Conservation (phyloP, 192 early-diverging fungal genomes). For the Spizellomyces sp. region DNA sequence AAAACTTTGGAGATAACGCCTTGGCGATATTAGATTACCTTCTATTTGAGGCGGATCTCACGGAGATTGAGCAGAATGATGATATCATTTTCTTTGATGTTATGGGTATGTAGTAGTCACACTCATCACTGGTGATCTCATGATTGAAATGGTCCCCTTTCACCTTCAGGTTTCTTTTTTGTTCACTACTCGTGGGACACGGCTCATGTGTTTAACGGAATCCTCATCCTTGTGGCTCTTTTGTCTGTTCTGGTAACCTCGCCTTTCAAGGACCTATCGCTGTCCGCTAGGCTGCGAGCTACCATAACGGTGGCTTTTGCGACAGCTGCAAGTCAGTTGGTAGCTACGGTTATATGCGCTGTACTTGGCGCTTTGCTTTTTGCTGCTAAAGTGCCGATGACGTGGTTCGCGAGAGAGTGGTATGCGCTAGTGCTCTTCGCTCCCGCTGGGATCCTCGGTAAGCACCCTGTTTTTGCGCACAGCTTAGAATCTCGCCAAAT, state of each 20-base stretch:
- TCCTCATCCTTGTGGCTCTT: slow-evolving; percentile 36
- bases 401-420: slow-evolving; percentile 66
- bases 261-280: not conserved
- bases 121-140: not conserved
- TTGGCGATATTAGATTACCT: slow-evolving; percentile 56
- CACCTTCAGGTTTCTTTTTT: slow-evolving; percentile 48
- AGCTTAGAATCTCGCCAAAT: too few species aligned
- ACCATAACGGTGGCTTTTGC: slow-evolving; percentile 19
- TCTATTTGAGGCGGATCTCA: slow-evolving; percentile 49
- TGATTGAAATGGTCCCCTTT: not conserved
- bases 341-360: slow-evolving; percentile 9
- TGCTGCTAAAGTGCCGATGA: slow-evolving; percentile 43
- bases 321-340: slow-evolving; percentile 25
- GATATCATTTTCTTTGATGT: slow-evolving; percentile 67
- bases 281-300: not conserved
- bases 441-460: slow-evolving; percentile 46
- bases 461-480: not conserved
- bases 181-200: slow-evolving; percentile 59
- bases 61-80: slow-evolving; percentile 43
- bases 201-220: slow-evolving; percentile 52
- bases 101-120: slow-evolving; percentile 41
- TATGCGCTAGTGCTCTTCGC: slow-evolving; percentile 53
- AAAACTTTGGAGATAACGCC: slow-evolving; percentile 74
- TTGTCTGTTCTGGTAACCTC: slow-evolving; percentile 22
- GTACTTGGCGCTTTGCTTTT: slow-evolving; percentile 35